Evolutionary conservation across 2,329 filamentous ascomycete genomes (phyloP).

Genomic region (Aspergillus sp.): DNA sequence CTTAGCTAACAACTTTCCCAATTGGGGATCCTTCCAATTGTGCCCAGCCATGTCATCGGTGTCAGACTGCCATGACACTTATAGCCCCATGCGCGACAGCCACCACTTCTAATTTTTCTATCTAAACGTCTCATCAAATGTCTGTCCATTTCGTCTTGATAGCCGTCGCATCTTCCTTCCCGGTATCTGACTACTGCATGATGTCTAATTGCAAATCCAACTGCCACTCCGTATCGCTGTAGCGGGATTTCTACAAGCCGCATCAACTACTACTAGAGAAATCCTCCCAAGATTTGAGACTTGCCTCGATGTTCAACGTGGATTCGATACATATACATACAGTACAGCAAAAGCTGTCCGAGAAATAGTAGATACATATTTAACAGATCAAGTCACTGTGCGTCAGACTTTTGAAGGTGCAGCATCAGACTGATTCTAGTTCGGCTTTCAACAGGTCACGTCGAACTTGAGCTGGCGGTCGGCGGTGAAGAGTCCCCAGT

Average conservation of each 20-base stretch:
- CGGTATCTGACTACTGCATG: no score
- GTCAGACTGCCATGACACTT: background rate
- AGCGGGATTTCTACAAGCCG: background rate
- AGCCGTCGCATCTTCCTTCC: no score
- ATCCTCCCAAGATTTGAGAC: background rate
- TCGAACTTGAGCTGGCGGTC: constrained; percentile 61
- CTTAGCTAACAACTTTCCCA: background rate
- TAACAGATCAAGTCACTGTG: background rate
- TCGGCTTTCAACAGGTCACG: constrained; percentile 45
- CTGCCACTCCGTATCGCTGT: background rate
- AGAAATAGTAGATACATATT: constrained; percentile 8
- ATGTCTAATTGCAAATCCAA: no score
- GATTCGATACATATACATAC: background rate
- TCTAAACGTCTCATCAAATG: no score
- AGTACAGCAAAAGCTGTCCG: background rate
- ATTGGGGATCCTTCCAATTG: background rate
- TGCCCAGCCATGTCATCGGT: background rate
- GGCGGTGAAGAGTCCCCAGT: constrained; percentile 69
- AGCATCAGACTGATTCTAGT: constrained; percentile 8
- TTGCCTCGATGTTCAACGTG: background rate
- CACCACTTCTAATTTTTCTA: no score
- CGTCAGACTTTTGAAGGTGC: constrained; percentile 7
- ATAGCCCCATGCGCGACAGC: background rate
- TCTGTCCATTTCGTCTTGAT: no score
- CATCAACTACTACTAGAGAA: background rate